phyloP scores from a whole-genome alignment of 345 rosid genomes.

The Lepidium aucheri region DNA sequence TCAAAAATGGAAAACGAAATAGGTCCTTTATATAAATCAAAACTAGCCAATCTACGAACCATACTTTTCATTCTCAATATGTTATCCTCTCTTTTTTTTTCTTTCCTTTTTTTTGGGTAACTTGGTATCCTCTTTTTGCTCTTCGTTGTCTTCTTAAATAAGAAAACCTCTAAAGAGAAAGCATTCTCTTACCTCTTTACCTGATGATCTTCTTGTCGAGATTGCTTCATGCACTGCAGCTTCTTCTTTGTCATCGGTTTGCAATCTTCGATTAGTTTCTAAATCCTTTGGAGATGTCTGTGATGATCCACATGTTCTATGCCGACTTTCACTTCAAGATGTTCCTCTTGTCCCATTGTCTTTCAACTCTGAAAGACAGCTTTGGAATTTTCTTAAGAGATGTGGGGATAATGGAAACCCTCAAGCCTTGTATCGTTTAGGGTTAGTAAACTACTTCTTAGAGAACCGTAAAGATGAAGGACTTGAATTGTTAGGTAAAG shows the following conservation, averaged over 20 bases:
- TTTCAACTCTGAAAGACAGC: not conserved
- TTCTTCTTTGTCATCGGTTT: not conserved
- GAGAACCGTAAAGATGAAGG: too few relatives aligned
- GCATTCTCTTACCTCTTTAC: not conserved
- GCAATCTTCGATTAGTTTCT: constrained; percentile 1
- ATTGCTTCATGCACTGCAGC: not conserved
- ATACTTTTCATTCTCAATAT: too few relatives aligned
- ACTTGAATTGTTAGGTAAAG: too few relatives aligned
- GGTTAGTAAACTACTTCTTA: too few relatives aligned
- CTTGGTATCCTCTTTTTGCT: too few relatives aligned
- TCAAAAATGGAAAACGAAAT: too few relatives aligned
- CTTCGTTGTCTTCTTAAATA: too few relatives aligned
- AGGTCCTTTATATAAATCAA: too few relatives aligned
- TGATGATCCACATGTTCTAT: not conserved
- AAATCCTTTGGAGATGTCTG: not conserved
- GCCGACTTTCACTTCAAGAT: not conserved
- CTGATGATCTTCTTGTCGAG: constrained; percentile 6
- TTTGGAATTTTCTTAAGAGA: not conserved
- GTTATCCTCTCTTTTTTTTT: too few relatives aligned
- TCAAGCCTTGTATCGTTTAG: constrained; percentile 6
- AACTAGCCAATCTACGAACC: too few relatives aligned
- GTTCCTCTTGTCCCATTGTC: not conserved
- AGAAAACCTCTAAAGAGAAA: too few relatives aligned
- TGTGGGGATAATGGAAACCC: constrained; percentile 13
- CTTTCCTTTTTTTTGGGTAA: too few relatives aligned